Base-by-base conservation (phyloP, 2,329 filamentous ascomycete species). In the Colletotrichum camelliae region DNA sequence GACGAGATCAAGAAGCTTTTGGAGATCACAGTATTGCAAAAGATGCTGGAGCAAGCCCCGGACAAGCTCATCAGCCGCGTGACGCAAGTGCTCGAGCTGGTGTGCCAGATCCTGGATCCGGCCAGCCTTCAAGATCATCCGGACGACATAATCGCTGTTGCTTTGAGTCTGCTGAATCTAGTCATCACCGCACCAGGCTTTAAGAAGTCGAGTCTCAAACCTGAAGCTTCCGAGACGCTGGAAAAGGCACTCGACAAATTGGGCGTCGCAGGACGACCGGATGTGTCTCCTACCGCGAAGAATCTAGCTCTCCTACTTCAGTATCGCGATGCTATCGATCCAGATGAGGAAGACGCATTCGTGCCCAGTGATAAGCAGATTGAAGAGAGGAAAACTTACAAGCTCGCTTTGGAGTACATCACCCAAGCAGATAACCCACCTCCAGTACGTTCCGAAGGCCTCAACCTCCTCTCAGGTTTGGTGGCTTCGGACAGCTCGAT, bases 391-490 rank as follows among this genome's bases (percentile, higher is more conserved):
- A 92, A 91, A 78, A 91, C 88, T 2, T 93, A 94, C 79, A 88
- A 85, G 70, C 85, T 94, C 18, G 92, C 92, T 2, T 86, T 94
- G 79, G 90, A 88, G 13, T 94, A 94, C 82, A 90, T 94, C 62
- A 91, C 89, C 2, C 86, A 89, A 27, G 82, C 85, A 5, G 92
- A 94, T 77, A 92, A 91, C 3, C 92, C 92, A 1, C 89, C 93
- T 1, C 93, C 93, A 0, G 91, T 94, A n/a, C 89, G 92, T 4
- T 91, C 90, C 0, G 92, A 94, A 80, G 93, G 93, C 0, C 84
- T 94, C 10, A 90, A 91, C 65, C 84, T 94, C 2, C 82, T 94
- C 13, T 90, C 91, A 0, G 83, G 82, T 4, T 85, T 95, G 10
- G 89, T 95, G 52, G 78, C 86, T 29, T 82, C 88, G 0, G 85